phyloP scores from a whole-genome alignment of 768 basidiomycete genomes.

The Podaxis carcinomalis region DNA sequence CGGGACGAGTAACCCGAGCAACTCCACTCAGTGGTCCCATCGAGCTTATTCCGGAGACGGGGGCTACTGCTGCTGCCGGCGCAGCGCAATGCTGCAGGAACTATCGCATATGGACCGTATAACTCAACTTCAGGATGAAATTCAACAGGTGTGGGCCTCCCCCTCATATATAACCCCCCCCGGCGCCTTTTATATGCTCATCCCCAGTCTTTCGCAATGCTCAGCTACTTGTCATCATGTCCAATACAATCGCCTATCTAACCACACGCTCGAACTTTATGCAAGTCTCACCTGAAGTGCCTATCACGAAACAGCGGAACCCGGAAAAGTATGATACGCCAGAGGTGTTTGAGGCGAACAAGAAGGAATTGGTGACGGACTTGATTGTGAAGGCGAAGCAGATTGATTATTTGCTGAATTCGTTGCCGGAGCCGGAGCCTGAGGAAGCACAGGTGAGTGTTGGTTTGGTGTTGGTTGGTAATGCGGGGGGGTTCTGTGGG shows the following conservation, averaged over 20 bases:
- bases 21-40: not conserved
- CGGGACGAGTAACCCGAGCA: too few relatives aligned
- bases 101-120: constrained; percentile 93
- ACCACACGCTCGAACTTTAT: constrained; percentile 71
- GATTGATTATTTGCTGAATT: constrained; percentile 79
- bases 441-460: constrained; percentile 67
- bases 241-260: constrained; percentile 75
- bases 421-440: constrained; percentile 72
- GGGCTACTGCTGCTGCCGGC: not conserved
- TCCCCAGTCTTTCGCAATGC: too few relatives aligned
- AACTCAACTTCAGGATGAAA: constrained; percentile 92
- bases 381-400: constrained; percentile 86
- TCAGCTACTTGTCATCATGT: constrained; percentile 87
- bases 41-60: not conserved
- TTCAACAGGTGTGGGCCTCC: constrained; percentile 66
- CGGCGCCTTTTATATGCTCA: not conserved
- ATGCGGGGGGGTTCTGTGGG: not conserved
- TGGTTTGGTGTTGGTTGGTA: not conserved
- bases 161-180: not conserved
- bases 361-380: constrained; percentile 79
- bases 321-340: constrained; percentile 68
- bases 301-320: constrained; percentile 78
- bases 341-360: constrained; percentile 79
- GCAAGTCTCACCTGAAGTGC: constrained; percentile 74
- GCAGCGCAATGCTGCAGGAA: constrained; percentile 89